Conservation (phyloP, 2,329 filamentous ascomycete genomes). For the Hymenoscyphus fructigenus region DNA sequence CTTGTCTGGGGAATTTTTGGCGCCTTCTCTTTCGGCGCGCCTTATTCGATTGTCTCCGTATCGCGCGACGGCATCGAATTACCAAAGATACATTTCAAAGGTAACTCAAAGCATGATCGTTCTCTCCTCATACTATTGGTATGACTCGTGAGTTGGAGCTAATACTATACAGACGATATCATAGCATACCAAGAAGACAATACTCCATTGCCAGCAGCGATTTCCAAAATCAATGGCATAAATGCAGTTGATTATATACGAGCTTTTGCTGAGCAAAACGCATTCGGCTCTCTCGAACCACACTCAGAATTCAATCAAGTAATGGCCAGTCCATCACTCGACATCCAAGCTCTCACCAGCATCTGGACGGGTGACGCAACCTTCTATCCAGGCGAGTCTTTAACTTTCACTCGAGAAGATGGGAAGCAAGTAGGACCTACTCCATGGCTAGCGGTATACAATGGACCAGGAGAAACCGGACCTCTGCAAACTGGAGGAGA, state of each 20-base stretch:
- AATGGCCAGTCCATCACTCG: slow-evolving; percentile 25
- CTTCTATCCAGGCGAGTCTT: slow-evolving; percentile 41
- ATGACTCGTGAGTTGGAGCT: neutral
- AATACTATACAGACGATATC: slow-evolving; percentile 27
- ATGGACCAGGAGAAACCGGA: slow-evolving; percentile 30
- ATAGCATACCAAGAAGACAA: slow-evolving; percentile 22
- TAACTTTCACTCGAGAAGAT: slow-evolving; percentile 40
- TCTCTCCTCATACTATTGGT: slow-evolving; percentile 26
- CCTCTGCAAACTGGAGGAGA: slow-evolving; percentile 30
- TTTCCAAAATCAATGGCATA: slow-evolving; percentile 54
- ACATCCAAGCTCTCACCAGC: slow-evolving; percentile 37
- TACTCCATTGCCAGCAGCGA: slow-evolving; percentile 41
- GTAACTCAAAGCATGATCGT: slow-evolving; percentile 24
- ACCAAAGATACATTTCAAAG: slow-evolving; percentile 38
- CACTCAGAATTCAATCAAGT: slow-evolving; percentile 42
- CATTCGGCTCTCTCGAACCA: slow-evolving; percentile 36
- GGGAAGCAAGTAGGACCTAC: slow-evolving; percentile 35
- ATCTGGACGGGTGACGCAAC: slow-evolving; percentile 35
- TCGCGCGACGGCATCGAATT: slow-evolving; percentile 52
- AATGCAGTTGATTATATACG: slow-evolving; percentile 49
- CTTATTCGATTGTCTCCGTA: slow-evolving; percentile 54
- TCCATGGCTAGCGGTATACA: slow-evolving; percentile 36
- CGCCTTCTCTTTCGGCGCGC: slow-evolving; percentile 50
- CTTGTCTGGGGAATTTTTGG: slow-evolving; percentile 51
- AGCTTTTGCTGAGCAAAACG: slow-evolving; percentile 40